Conservation (phyloP, 2,329 filamentous ascomycete genomes). For the Fusarium coffeatum region DNA sequence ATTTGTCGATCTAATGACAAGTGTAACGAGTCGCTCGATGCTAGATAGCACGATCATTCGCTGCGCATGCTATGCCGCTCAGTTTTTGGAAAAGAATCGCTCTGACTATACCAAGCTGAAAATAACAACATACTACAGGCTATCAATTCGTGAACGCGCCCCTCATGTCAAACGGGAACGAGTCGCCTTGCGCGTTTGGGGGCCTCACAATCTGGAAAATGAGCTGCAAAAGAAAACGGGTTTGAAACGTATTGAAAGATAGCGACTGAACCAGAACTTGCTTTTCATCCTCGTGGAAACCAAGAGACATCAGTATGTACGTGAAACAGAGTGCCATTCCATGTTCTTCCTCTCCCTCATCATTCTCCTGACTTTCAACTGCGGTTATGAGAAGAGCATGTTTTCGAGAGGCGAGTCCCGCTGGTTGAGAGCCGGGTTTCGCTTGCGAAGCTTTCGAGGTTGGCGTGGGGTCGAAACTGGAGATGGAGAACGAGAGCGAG, state of each 20-base stretch:
- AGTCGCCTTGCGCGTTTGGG: neutral
- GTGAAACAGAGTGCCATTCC: conserved; percentile 17
- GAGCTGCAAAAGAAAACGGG: neutral
- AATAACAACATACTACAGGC: conserved; percentile 10
- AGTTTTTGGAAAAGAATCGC: neutral
- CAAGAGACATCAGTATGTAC: conserved; percentile 26
- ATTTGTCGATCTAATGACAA: neutral
- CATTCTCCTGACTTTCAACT: neutral
- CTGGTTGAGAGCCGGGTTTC: conserved; percentile 33
- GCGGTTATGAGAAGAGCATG: conserved; percentile 18
- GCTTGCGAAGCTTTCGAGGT: conserved; percentile 47
- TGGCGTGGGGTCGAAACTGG: conserved; percentile 26
- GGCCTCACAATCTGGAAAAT: conserved; percentile 2
- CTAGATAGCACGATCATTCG: neutral
- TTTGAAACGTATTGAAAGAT: conserved; percentile 2
- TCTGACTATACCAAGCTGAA: conserved; percentile 17
- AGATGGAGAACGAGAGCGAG: conserved; percentile 29
- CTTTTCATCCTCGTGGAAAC: conserved; percentile 17
- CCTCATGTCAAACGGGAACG: conserved; percentile 9
- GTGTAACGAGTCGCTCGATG: neutral
- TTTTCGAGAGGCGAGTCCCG: conserved; percentile 38
- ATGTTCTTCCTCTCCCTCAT: neutral
- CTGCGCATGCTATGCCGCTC: no score
- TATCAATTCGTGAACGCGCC: conserved; percentile 17
- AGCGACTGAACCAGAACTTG: conserved; percentile 18